A percentile compares a stretch with the other conserved stretches of the same genome.
These are phyloP conservation scores for Marsdenia floribunda DNA, from an alignment of 257 asterid species.

Conservation along the genomic window DNA sequence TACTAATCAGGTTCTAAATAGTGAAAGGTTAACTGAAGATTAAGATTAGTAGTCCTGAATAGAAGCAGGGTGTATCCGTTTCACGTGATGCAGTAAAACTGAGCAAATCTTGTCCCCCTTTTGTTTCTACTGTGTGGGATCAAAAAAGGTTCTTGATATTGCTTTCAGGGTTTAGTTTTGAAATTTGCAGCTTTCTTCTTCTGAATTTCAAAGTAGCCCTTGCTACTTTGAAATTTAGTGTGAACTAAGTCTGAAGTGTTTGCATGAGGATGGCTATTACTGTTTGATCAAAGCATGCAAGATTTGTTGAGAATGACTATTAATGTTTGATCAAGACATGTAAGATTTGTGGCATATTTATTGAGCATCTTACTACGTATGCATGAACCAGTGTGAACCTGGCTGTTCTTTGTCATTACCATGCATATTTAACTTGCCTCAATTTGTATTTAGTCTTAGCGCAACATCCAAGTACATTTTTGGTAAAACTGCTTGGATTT, in stretches of 20 bases:
- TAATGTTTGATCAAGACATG: background rate
- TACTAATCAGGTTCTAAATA: background rate
- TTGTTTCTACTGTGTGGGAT: background rate
- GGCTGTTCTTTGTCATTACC: background rate
- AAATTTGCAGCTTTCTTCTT: background rate
- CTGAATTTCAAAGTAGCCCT: background rate
- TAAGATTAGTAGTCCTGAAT: background rate
- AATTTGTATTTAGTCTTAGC: background rate
- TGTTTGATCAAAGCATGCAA: background rate
- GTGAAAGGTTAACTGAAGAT: background rate
- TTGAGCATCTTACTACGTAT: background rate
- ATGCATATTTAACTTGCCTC: slow-evolving; percentile 1
- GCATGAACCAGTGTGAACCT: background rate
- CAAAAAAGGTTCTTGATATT: background rate
- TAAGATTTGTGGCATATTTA: background rate
- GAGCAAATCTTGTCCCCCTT: background rate
- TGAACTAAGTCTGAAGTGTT: background rate
- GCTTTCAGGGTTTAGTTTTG: background rate
- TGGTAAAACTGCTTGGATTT: background rate
- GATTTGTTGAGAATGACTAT: background rate
- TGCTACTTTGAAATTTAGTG: background rate
- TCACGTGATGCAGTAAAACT: background rate
- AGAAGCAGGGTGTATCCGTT: background rate
- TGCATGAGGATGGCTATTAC: background rate
- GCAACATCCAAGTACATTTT: background rate